Base-by-base conservation (phyloP, 345 rosid species). In the Atalantia buxifolia region DNA sequence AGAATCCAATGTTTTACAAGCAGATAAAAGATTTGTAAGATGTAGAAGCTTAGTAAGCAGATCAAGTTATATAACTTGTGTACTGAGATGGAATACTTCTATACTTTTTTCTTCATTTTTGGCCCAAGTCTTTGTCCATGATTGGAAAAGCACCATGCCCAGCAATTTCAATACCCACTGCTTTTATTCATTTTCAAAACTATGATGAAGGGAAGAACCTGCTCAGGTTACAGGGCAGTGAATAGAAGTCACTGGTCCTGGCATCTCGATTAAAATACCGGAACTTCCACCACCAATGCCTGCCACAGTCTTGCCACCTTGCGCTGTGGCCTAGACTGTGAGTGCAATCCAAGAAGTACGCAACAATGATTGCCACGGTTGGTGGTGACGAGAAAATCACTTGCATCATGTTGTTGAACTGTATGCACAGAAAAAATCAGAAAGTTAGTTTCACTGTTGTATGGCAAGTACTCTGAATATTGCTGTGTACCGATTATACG, bases 201-300 rank as follows among this genome's bases (percentile, higher is more conserved):
- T 86, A 95, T 76, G 85, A 85, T 40, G 98, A 93, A 73, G 98
- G 99, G 92, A 95, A 95, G 83, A 88, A 95, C 82, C 94, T 83
- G 76, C 87, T 92, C 9, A 95, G 96, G 65, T 85, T 88, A 69
- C 60, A 91, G 62, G 98, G 98, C 72, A 93, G 78, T 24, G 94
- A 81, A 72, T 95, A 92, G 78, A 93, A 92, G 76, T 89, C 94
- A 62, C 86, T 94, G 14, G 85, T 93, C 78, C 94, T 85, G 27
- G 84, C 36, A 83, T 95, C 98, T 30, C 85, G 77, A 10, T 78
- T 70, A 77, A 82, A 93, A 16, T 35, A 66, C 74, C 86, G 81
- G 85, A 95, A 95, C 81, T 90, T 93, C 45, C 50, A 90, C 94
- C 96, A 92, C 97, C 99, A 95, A 69, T 93, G 98, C 76, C 97